Conservation (phyloP, 2,329 filamentous ascomycete species). For the Diaporthe sp. region DNA sequence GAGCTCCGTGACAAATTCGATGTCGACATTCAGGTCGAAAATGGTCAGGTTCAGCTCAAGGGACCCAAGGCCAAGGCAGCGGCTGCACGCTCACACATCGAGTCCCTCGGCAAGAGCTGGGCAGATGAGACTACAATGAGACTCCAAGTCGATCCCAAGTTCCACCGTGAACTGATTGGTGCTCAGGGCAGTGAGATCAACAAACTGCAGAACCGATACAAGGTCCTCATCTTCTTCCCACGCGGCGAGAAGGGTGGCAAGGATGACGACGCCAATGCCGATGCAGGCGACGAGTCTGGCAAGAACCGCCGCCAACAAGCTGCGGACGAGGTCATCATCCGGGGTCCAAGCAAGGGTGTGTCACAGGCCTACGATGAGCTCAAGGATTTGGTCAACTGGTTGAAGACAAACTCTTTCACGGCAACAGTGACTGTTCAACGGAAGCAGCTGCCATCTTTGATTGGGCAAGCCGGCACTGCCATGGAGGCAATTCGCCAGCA, state of each 20-base stretch:
- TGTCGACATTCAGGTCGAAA: conserved; percentile 87
- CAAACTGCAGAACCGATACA: conserved; percentile 91
- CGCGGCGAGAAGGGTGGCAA: conserved; percentile 71
- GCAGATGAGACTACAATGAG: conserved; percentile 91
- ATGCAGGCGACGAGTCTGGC: conserved; percentile 76
- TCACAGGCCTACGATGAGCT: conserved; percentile 94
- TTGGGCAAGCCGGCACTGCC: conserved; percentile 89
- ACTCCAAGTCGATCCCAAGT: conserved; percentile 93
- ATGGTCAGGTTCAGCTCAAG: conserved; percentile 95
- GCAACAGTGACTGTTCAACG: conserved; percentile 88
- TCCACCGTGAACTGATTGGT: conserved; percentile 93
- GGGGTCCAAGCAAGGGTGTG: conserved; percentile 92
- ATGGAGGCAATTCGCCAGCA: conserved; percentile 90
- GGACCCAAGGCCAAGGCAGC: conserved; percentile 96
- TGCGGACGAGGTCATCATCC: conserved; percentile 89
- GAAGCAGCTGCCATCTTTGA: conserved; percentile 92
- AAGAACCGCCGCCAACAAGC: conserved; percentile 79
- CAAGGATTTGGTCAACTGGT: conserved; percentile 87
- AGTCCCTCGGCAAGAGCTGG: conserved; percentile 81
- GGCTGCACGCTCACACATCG: conserved; percentile 85
- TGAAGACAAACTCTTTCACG: conserved; percentile 86
- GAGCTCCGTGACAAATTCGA: conserved; percentile 76
- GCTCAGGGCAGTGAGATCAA: conserved; percentile 89
- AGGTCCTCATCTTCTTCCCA: conserved; percentile 96
- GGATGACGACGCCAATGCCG: conserved; percentile 79